Evolutionary conservation across 2,329 filamentous ascomycete genomes (phyloP), one percentile per base, ranked within the genome.

Genomic region (Claviceps sp.): DNA sequence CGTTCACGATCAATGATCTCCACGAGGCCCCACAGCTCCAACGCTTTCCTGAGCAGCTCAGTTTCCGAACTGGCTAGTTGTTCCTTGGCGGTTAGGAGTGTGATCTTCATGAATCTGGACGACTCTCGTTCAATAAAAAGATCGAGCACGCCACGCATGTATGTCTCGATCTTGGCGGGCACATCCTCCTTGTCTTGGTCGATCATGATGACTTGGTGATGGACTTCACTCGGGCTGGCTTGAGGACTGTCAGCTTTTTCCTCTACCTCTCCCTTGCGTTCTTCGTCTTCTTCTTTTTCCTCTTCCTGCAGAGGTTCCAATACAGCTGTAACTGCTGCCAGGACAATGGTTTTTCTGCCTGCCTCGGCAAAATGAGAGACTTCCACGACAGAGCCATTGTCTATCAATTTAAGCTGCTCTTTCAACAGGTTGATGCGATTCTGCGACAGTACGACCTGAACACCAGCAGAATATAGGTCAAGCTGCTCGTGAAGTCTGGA

Each of bases 1-100:
- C 79, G 71, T 61, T 84, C 80, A 48, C 78, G 74, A 61, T 84
- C 80, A 53, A 84, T 78, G 46, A 82, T 78, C 61, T 84, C 80
- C 4, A 84, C 79, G 5, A 81, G 70, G 0, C 78, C 77, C 81
- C 81, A 84, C 2, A 84, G 70, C 61, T 84, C 79, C 4, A 84
- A 69, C 1, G 79, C 77, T 54, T 77, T 74, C 50, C 72, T 72
- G 6, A 84, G 67, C 13, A 82, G 66, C 52, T 76, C 72, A 55
- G 81, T 77, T n/a, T 70, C 67, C 38, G 71, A 68, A 6, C 72
- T 73, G 47, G 72, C 63, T 4, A 67, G 60, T 13, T 72, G 73
- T 49, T 73, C 65, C 40, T 69, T 67, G 0, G 76, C 75, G n/a
- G 73, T 74, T 47, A 77, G 72, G 36, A 84, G 69, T 2, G 79